Base-by-base conservation (phyloP, 2,329 filamentous ascomycete genomes). In the Epichloe bromicola region DNA sequence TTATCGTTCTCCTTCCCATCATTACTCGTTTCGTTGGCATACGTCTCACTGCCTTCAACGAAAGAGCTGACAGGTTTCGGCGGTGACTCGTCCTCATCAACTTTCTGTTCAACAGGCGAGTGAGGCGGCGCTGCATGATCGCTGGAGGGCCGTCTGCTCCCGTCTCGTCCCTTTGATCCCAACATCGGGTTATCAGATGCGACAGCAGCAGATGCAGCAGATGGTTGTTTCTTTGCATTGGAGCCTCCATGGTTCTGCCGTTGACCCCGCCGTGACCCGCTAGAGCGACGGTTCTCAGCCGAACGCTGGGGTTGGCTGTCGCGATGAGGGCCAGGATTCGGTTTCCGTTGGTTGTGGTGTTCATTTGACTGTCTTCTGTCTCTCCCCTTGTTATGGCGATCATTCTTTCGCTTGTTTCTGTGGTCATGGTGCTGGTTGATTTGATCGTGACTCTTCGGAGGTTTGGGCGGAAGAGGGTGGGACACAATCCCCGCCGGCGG, bases 391-490 rank as follows among this genome's bases (percentile, higher is more conserved):
- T 58, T 57, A 12, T 67, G 60, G 8, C 63, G 61, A 23, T 69
- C 65, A 46, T 61, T 58, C 41, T 59, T 63, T 19, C 62, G 61
- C 44, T 60, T 66, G 40, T 61, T 60, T 15, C 60, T 58, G 46
- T 62, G 56, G 20, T 65, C 64, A 11, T 60, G 61, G 40, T 59
- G 55, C 19, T 59, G 51, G 11, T 64, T 60, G 12, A 58, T 51
- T 44, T 62, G 60, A 38, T 62, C 59, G 34, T 59, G 59, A 30
- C 56, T 61, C 48, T 59, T 59, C 17, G 57, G 65, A 3, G 64
- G 65, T 44, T 63, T 67, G 5, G 64, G 63, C 5, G 64, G 64
- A 7, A 67, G 60, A 6, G 63, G 58, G 30, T 60, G 56, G 19
- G 56, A 33, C 56, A 20, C 40, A 46, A 51, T 42, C n/a, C 52